Evolutionary conservation across 2,329 filamentous ascomycete species (phyloP), one percentile per base, ranked within the genome.

Genomic region (Zymoseptoria brevis): DNA sequence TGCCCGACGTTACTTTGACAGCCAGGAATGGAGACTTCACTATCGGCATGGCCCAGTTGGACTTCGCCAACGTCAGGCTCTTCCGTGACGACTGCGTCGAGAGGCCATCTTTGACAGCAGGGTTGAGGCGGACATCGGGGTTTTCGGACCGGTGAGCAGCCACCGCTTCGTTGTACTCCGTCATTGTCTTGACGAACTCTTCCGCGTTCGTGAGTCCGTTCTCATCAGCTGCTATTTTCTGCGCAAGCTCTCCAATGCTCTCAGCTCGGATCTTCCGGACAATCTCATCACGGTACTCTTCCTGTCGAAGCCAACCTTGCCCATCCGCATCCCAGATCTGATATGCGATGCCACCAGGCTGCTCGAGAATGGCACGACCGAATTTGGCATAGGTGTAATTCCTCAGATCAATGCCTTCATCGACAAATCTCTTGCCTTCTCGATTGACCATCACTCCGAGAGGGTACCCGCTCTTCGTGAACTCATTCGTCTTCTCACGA

Each of bases 341-440:
- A 65, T 86, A 88, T 0, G 83, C 85, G 8, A 80, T 69, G 5
- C 81, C 77, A 0, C 77, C 77, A 0, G 83, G 82, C 64, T 88
- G 85, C 13, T 74, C 71, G 19, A 87, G 73, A 53, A 88, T 86
- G 8, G 80, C 83, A 13, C 78, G 74, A 0, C 86, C 85, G 65
- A 87, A 86, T 64, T 81, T 81, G 24, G 85, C 86, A 64, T 88
- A 88, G 0, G 85, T 88, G 66, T 83, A 87, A 67, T 88, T 88
- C 2, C 85, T 76, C 63, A 87, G 69, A 64, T 88, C 85, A 8
- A 82, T 65, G 0, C 85, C 86, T 67, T 88, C 86, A 64, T 88
- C 85, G 0, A 88, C 83, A 66, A 88, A 88, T 1, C 86, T 76
- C 50, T 79, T 67, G 0, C 85, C 86, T 0, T 79, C 66, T 0